Percentiles rank a stretch among this genome's conserved stretches.
These are phyloP conservation scores for Xylaria venustula DNA, from an alignment of 495 filamentous ascomycete genomes.

Conservation along the genomic window DNA sequence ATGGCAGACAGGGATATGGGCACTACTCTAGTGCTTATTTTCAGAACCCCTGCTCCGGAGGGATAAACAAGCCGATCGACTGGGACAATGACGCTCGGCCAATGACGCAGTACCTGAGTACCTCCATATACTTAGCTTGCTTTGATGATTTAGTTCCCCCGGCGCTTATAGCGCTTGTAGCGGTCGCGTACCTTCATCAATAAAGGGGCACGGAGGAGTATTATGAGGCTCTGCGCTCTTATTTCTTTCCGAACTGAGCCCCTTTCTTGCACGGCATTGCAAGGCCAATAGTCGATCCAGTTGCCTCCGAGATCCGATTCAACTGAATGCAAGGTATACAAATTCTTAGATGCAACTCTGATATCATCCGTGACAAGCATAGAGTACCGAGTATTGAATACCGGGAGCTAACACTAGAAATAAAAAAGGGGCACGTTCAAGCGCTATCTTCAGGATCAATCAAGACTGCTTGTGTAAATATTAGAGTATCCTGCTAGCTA, in stretches of 20 bases:
- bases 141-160: not conserved
- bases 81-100: constrained; percentile 20
- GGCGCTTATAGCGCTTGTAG: not conserved
- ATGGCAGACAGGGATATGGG: constrained; percentile 16
- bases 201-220: not conserved
- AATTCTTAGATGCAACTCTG: too few relatives aligned
- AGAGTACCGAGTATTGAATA: too few relatives aligned
- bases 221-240: constrained; percentile 13
- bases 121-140: constrained; percentile 17
- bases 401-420: too few relatives aligned
- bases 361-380: too few relatives aligned
- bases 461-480: too few relatives aligned
- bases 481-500: too few relatives aligned
- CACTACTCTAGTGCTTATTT: constrained; percentile 27
- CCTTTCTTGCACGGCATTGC: constrained; percentile 9
- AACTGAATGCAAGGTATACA: too few relatives aligned
- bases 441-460: too few relatives aligned
- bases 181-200: not conserved
- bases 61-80: constrained; percentile 29
- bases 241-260: not conserved
- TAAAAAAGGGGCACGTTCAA: too few relatives aligned
- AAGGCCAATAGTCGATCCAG: not conserved
- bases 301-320: too few relatives aligned
- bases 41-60: constrained; percentile 24
- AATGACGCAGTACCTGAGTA: constrained; percentile 17